A percentile compares a stretch with the other conserved stretches of the same genome.
These are phyloP conservation scores for Boletus coccyginus DNA, from an alignment of 768 basidiomycete species.

Conservation along the genomic window DNA sequence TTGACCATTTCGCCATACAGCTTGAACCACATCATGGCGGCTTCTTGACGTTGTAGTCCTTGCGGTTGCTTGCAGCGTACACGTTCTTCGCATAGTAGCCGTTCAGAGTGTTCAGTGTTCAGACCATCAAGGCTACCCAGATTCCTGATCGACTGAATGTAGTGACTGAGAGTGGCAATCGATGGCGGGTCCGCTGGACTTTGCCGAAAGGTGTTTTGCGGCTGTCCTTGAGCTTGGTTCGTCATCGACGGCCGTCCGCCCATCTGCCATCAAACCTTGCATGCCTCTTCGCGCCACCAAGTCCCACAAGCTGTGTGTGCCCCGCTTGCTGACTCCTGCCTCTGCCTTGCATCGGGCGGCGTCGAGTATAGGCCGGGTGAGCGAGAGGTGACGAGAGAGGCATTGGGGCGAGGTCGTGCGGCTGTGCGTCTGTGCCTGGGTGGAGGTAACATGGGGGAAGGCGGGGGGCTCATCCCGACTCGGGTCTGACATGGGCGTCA, in stretches of 20 bases:
- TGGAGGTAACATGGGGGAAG: constrained; percentile 3
- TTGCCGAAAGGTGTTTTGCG: too few relatives aligned
- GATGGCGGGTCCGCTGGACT: too few relatives aligned
- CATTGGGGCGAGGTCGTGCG: constrained; percentile 23
- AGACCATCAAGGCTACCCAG: too few relatives aligned
- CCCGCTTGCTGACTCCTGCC: constrained; percentile 61
- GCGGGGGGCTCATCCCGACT: constrained; percentile 12
- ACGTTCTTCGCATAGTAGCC: neutral
- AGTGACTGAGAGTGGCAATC: too few relatives aligned
- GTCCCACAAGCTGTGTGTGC: constrained; percentile 33
- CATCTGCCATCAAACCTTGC: constrained; percentile 37
- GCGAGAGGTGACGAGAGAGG: constrained; percentile 40
- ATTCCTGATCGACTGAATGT: too few relatives aligned
- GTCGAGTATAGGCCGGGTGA: constrained; percentile 54
- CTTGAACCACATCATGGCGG: too few relatives aligned
- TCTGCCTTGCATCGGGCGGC: constrained; percentile 70
- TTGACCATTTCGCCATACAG: too few relatives aligned
- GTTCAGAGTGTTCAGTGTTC: too few relatives aligned
- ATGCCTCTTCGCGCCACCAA: constrained; percentile 35
- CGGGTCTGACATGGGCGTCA: constrained; percentile 23
- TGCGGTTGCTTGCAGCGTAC: neutral
- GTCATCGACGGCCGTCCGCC: constrained; percentile 7
- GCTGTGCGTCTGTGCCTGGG: constrained; percentile 12
- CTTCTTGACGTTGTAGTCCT: too few relatives aligned
- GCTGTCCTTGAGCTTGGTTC: constrained; percentile 14